A percentile compares a stretch with the other conserved stretches of the same genome.
phyloP scores from a whole-genome alignment of 1,284 basidiomycete genomes.

The Tilletia caries region DNA sequence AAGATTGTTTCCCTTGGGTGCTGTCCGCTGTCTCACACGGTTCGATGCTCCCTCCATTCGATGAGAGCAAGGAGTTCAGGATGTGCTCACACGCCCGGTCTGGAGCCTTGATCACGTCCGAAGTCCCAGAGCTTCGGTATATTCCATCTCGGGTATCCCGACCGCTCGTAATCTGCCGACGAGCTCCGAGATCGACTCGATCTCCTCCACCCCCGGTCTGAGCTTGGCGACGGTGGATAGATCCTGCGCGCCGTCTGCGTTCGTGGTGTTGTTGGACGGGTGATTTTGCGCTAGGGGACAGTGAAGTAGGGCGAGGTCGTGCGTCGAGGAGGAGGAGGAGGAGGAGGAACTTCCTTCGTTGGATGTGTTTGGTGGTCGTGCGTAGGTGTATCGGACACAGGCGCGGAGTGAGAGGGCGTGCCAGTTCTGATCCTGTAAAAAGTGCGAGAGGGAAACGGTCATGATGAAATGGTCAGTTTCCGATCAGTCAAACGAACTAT shows the following conservation, averaged over 20 bases:
- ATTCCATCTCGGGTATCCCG: not conserved
- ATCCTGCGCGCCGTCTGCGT: not conserved
- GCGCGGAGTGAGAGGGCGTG: conserved; percentile 8
- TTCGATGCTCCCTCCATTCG: too few species aligned
- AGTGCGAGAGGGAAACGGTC: too few species aligned
- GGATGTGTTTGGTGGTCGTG: not conserved
- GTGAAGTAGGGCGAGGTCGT: not conserved
- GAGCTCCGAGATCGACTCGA: conserved; percentile 1
- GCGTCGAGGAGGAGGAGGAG: not conserved
- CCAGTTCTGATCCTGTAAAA: conserved; percentile 7
- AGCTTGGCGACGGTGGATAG: not conserved
- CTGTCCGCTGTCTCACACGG: too few species aligned
- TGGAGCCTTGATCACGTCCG: conserved; percentile 7
- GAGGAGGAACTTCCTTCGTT: not conserved
- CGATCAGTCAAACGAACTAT: too few species aligned
- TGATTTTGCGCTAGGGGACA: conserved; percentile 1
- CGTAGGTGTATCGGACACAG: not conserved
- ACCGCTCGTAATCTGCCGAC: not conserved
- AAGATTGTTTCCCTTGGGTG: too few species aligned
- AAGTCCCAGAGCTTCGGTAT: conserved; percentile 7
- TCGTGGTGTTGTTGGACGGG: not conserved
- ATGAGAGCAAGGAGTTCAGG: too few species aligned
- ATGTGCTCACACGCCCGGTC: too few species aligned
- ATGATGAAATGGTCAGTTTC: too few species aligned
- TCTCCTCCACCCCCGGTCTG: not conserved